Conservation (phyloP, 768 basidiomycete species). For the Mycena crocata region DNA sequence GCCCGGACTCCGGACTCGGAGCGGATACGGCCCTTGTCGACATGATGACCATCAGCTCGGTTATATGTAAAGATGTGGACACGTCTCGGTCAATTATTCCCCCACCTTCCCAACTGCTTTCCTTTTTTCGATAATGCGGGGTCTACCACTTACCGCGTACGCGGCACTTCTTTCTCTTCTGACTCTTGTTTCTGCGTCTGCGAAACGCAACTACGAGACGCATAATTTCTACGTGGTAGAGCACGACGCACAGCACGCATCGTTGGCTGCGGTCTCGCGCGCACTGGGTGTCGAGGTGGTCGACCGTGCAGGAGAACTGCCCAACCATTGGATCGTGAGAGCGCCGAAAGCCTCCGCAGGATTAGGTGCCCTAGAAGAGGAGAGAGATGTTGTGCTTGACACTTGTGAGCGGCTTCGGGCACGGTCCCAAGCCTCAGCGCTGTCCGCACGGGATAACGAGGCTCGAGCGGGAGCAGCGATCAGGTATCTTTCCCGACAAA, state of each 20-base stretch:
- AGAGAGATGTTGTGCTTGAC: slow-evolving; percentile 61
- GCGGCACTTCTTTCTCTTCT: slow-evolving; percentile 20
- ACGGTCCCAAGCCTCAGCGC: slow-evolving; percentile 32
- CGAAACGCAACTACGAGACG: slow-evolving; percentile 65
- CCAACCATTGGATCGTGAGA: slow-evolving; percentile 86
- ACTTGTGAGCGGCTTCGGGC: slow-evolving; percentile 58
- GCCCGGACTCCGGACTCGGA: no score
- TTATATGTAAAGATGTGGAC: no score
- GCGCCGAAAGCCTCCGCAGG: slow-evolving; percentile 50
- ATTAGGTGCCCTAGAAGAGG: slow-evolving; percentile 47
- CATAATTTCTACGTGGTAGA: slow-evolving; percentile 89
- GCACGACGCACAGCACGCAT: slow-evolving; percentile 65
- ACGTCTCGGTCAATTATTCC: no score
- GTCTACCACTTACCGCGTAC: neutral
- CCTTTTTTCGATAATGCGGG: slow-evolving; percentile 15
- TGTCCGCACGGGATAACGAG: slow-evolving; percentile 53
- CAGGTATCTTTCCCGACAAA: slow-evolving; percentile 70
- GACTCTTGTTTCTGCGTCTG: slow-evolving; percentile 36
- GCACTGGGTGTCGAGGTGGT: slow-evolving; percentile 72
- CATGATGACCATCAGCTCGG: no score
- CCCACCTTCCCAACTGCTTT: neutral
- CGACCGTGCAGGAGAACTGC: slow-evolving; percentile 89
- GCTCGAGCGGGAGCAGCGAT: slow-evolving; percentile 52
- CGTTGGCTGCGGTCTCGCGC: slow-evolving; percentile 68
- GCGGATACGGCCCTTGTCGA: no score